Evolutionary conservation across 2,329 filamentous ascomycete species (phyloP).

Genomic region (Clonostachys rhizophaga): DNA sequence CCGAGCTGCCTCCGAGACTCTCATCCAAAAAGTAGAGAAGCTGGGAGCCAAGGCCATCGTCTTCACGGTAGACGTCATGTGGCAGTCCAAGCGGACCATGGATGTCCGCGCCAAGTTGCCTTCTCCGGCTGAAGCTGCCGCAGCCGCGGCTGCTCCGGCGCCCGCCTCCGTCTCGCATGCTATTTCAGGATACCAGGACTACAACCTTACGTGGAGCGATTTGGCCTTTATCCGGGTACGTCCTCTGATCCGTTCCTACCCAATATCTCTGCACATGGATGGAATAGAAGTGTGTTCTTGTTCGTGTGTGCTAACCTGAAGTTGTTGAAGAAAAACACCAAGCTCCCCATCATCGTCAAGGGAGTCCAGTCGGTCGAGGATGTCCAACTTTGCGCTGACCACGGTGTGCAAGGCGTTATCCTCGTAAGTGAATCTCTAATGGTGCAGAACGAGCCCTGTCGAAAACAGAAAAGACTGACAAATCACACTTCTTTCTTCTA

Average conservation of each 20-base stretch:
- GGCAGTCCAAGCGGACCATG: not conserved
- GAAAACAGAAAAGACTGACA: slow-evolving; percentile 9
- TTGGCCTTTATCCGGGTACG: not conserved
- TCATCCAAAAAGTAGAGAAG: slow-evolving; percentile 19
- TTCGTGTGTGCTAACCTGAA: not conserved
- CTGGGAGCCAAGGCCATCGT: slow-evolving; percentile 29
- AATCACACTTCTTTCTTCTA: slow-evolving; percentile 9
- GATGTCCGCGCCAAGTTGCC: not conserved
- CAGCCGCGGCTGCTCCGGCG: not conserved
- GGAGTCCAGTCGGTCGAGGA: slow-evolving; percentile 21
- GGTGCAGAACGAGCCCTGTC: not conserved
- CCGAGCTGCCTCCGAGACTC: slow-evolving; percentile 19
- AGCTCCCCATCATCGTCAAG: slow-evolving; percentile 17
- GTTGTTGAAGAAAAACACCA: slow-evolving; percentile 1
- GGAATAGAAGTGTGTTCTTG: not conserved
- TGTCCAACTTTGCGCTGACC: slow-evolving; percentile 12
- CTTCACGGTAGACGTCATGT: slow-evolving; percentile 23
- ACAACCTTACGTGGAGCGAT: not conserved
- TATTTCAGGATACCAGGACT: not conserved
- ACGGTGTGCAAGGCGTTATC: slow-evolving; percentile 11
- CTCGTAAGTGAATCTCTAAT: not conserved
- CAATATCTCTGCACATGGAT: not conserved
- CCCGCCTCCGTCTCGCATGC: not conserved
- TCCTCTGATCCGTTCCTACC: not conserved
- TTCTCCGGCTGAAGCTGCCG: not conserved